A percentile compares a stretch with the other conserved stretches of the same genome.
These are phyloP conservation scores for Diaporthe australafricana DNA, from an alignment of 2,329 filamentous ascomycete species.

Conservation along the genomic window DNA sequence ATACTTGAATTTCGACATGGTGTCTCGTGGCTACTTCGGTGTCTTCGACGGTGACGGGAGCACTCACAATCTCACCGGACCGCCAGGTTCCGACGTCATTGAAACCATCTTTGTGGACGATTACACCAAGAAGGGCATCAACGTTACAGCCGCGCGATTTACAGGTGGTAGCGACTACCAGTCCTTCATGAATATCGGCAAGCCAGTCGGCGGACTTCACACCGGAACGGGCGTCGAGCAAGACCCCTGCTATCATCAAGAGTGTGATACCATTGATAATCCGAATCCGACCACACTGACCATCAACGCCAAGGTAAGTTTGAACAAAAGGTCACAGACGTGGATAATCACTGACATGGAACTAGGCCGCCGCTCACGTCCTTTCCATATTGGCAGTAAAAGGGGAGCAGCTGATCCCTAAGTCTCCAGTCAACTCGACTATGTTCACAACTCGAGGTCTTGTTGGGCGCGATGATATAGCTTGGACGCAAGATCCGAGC, in stretches of 20 bases:
- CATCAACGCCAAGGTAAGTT: conserved; percentile 46
- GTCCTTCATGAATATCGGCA: conserved; percentile 48
- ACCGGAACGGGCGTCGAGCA: conserved; percentile 42
- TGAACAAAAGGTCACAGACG: background rate
- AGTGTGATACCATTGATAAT: conserved; percentile 49
- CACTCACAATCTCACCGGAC: background rate
- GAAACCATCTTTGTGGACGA: conserved; percentile 47
- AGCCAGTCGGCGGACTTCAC: conserved; percentile 51
- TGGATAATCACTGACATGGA: background rate
- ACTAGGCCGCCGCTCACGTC: conserved; percentile 7
- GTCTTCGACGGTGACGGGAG: conserved; percentile 45
- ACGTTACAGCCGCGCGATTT: conserved; percentile 45
- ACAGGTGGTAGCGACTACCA: conserved; percentile 41
- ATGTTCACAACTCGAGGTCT: conserved; percentile 20
- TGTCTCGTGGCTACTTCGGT: conserved; percentile 48
- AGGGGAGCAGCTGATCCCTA: conserved; percentile 11
- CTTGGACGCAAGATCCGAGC: conserved; percentile 9
- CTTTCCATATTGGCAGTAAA: conserved; percentile 13
- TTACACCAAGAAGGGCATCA: conserved; percentile 42
- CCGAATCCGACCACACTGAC: conserved; percentile 46
- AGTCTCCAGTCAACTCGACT: conserved; percentile 14
- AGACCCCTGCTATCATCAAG: conserved; percentile 51
- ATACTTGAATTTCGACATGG: conserved; percentile 58
- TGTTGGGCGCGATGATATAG: conserved; percentile 5
- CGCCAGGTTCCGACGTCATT: conserved; percentile 47